Conservation (phyloP, 2,329 filamentous ascomycete genomes). For the Xylaria sp. region DNA sequence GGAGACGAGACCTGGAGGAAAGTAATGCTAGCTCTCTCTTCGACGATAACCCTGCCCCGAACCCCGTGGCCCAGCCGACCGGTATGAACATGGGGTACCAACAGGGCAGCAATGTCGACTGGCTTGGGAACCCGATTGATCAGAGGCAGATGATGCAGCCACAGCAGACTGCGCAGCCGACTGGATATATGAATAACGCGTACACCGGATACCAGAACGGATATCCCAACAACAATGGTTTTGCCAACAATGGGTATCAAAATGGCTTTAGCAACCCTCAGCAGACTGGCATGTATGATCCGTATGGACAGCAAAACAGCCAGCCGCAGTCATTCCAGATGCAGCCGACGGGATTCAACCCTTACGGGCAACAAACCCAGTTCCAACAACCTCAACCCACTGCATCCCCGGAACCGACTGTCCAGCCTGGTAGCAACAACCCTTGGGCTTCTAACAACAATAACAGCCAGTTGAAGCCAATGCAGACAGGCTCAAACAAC, state of each 20-base stretch:
- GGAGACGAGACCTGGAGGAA: conserved; percentile 83
- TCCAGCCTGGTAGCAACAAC: conserved; percentile 86
- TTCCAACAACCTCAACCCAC: conserved; percentile 46
- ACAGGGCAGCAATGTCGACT: conserved; percentile 94
- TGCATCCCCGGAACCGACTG: conserved; percentile 58
- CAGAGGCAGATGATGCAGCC: conserved; percentile 71
- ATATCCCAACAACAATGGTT: conserved; percentile 53
- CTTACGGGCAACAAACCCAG: conserved; percentile 55
- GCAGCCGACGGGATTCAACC: conserved; percentile 58
- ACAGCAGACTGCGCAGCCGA: conserved; percentile 82
- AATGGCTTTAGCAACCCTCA: conserved; percentile 64
- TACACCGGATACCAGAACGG: conserved; percentile 62
- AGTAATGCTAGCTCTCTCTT: conserved; percentile 87
- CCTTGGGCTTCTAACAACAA: conserved; percentile 75
- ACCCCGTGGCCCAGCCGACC: conserved; percentile 72
- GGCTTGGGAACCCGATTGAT: conserved; percentile 93
- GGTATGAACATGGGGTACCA: conserved; percentile 97
- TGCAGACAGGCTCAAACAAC: conserved; percentile 95
- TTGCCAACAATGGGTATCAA: not conserved
- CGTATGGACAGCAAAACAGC: conserved; percentile 61
- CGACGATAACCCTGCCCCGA: conserved; percentile 69
- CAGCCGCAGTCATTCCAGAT: conserved; percentile 45
- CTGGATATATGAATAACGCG: conserved; percentile 65
- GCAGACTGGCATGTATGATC: conserved; percentile 68
- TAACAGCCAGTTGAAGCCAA: conserved; percentile 69